Evolutionary conservation across 2,329 filamentous ascomycete species (phyloP).

Genomic region (Pyricularia sp.): DNA sequence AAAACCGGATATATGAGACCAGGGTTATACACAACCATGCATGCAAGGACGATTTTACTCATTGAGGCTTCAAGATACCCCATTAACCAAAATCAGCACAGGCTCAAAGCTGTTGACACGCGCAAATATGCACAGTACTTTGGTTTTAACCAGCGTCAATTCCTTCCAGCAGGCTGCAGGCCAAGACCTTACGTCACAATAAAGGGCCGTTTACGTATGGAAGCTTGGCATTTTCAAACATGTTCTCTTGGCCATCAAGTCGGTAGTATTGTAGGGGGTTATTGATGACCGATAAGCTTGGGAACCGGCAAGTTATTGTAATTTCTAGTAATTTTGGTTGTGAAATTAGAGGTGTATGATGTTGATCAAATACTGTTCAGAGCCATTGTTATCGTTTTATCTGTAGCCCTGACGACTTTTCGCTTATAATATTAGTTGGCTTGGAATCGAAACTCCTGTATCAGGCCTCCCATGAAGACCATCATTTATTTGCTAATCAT

Average conservation of each 20-base stretch:
- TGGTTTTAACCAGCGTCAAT: slow-evolving; percentile 14
- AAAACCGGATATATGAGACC: too few species aligned
- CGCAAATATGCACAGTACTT: slow-evolving; percentile 13
- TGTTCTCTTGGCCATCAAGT: background rate
- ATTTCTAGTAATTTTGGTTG: background rate
- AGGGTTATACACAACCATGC: slow-evolving; percentile 8
- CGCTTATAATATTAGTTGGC: background rate
- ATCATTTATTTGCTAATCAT: too few species aligned
- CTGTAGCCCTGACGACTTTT: background rate
- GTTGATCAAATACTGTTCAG: background rate
- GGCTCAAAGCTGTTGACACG: slow-evolving; percentile 29
- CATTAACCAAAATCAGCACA: background rate
- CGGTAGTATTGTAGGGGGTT: background rate
- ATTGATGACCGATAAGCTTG: background rate
- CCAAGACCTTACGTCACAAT: slow-evolving; percentile 16
- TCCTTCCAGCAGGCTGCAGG: slow-evolving; percentile 19
- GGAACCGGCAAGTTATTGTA: background rate
- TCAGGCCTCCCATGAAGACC: too few species aligned
- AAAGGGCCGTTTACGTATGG: slow-evolving; percentile 11
- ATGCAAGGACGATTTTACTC: slow-evolving; percentile 5
- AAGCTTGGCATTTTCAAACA: background rate
- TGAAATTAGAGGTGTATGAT: background rate
- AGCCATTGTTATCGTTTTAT: background rate
- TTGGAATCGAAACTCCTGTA: background rate
- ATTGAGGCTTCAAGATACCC: slow-evolving; percentile 6